A percentile compares a stretch with the other conserved stretches of the same genome.
Evolutionary conservation across 2,329 filamentous ascomycete genomes (phyloP).

Genomic region (Salinomyces thailandicus): DNA sequence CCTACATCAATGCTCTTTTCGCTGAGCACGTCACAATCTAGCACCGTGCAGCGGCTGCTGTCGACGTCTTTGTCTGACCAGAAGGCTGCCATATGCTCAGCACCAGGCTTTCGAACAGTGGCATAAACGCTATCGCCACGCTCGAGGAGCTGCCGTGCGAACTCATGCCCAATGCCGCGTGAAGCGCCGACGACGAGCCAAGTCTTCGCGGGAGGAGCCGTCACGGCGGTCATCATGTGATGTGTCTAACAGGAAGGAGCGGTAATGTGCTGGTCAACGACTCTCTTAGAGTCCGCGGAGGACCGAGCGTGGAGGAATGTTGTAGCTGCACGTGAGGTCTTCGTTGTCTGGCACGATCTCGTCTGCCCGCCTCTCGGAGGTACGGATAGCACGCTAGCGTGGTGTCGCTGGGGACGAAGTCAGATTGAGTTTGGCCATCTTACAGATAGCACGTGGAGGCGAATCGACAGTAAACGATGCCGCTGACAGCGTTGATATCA

Average conservation of each 20-base stretch:
- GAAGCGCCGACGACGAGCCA: slow-evolving; percentile 40
- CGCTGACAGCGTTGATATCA: too few species aligned
- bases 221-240: too few species aligned
- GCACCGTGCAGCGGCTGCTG: slow-evolving; percentile 6
- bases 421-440: not conserved
- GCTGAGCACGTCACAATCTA: slow-evolving; percentile 41
- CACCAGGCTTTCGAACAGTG: slow-evolving; percentile 35
- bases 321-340: too few species aligned
- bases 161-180: slow-evolving; percentile 43
- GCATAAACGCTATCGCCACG: slow-evolving; percentile 42
- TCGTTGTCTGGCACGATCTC: too few species aligned
- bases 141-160: slow-evolving; percentile 40
- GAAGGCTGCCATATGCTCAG: slow-evolving; percentile 16
- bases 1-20: slow-evolving; percentile 41
- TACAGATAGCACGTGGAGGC: not conserved
- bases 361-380: too few species aligned
- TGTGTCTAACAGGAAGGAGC: not conserved
- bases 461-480: too few species aligned
- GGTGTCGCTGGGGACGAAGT: not conserved
- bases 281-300: too few species aligned
- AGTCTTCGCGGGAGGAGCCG: slow-evolving; percentile 24
- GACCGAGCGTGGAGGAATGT: too few species aligned
- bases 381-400: not conserved
- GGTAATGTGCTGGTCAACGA: too few species aligned
- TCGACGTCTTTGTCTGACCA: slow-evolving; percentile 7